phyloP scores from a whole-genome alignment of 805 yeast species.

The Metschnikowia henanensis region DNA sequence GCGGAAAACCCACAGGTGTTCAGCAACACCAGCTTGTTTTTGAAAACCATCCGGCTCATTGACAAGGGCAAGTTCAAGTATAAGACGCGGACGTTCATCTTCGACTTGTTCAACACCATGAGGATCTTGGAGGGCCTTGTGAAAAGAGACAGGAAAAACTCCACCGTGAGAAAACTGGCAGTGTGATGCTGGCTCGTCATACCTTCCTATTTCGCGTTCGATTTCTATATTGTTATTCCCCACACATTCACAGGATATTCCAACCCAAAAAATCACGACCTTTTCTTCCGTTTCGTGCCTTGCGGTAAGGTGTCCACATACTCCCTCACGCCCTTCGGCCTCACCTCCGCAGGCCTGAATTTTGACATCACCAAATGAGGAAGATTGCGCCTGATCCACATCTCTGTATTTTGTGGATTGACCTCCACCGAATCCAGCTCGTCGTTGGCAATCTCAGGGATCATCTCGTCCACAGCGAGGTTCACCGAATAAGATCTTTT shows the following conservation, averaged over 20 bases:
- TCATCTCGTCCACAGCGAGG: constrained; percentile 33
- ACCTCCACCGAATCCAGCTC: constrained; percentile 34
- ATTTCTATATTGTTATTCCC: too few species aligned
- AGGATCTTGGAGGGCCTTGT: constrained; percentile 52
- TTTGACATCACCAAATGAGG: constrained; percentile 34
- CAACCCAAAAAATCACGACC: too few species aligned
- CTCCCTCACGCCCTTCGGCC: constrained; percentile 23
- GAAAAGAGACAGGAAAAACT: constrained; percentile 41
- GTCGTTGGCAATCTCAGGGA: constrained; percentile 39
- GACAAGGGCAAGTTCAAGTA: constrained; percentile 63
- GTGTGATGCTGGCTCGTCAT: background rate
- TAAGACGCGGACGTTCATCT: constrained; percentile 60
- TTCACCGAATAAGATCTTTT: constrained; percentile 24
- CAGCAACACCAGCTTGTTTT: constrained; percentile 54
- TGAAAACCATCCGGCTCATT: constrained; percentile 48
- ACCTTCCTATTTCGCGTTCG: too few species aligned
- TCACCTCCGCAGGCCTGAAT: constrained; percentile 33
- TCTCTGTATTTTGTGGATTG: constrained; percentile 41
- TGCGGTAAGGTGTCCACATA: constrained; percentile 11
- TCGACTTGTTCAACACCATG: constrained; percentile 55
- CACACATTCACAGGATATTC: too few species aligned
- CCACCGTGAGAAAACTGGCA: constrained; percentile 6
- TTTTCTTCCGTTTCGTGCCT: constrained; percentile 6
- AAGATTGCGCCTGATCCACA: constrained; percentile 39
- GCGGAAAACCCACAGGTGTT: constrained; percentile 50